phyloP scores from a whole-genome alignment of 805 yeast species.

The Kodamaea laetipori region DNA sequence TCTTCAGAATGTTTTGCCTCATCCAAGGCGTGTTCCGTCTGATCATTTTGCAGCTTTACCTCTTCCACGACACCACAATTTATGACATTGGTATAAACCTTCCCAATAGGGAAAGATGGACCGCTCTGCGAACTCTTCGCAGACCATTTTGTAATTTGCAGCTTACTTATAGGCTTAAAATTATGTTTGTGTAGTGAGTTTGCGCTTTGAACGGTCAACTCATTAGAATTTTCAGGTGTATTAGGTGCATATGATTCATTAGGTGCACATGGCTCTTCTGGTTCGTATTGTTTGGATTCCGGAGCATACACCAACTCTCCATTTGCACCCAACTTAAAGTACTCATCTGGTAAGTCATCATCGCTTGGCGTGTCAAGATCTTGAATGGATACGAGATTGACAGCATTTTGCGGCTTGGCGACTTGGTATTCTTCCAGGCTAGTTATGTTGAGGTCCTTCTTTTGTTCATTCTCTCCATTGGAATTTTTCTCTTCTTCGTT shows the following conservation, averaged over 20 bases:
- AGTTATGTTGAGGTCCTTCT: too few relatives aligned
- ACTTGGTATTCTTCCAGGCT: too few relatives aligned
- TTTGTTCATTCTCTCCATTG: too few relatives aligned
- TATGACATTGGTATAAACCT: neutral
- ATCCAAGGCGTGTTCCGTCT: neutral
- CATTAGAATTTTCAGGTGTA: too few relatives aligned
- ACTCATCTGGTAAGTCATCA: constrained; percentile 23
- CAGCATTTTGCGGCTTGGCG: neutral
- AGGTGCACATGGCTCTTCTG: too few relatives aligned
- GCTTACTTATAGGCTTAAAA: constrained; percentile 13
- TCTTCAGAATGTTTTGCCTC: neutral
- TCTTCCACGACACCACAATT: neutral
- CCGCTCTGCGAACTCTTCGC: neutral
- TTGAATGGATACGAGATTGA: neutral
- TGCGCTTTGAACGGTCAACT: too few relatives aligned
- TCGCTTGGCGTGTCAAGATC: neutral
- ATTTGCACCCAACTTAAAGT: constrained; percentile 18
- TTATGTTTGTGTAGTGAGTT: too few relatives aligned
- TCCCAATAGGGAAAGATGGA: constrained; percentile 3
- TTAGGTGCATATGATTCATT: too few relatives aligned
- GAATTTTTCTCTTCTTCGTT: too few relatives aligned
- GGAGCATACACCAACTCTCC: constrained; percentile 26
- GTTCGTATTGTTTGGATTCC: neutral
- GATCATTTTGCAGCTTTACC: neutral
- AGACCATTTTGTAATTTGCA: neutral